Conservation (phyloP, 345 rosid species). For the Sisymbrium altissimum region DNA sequence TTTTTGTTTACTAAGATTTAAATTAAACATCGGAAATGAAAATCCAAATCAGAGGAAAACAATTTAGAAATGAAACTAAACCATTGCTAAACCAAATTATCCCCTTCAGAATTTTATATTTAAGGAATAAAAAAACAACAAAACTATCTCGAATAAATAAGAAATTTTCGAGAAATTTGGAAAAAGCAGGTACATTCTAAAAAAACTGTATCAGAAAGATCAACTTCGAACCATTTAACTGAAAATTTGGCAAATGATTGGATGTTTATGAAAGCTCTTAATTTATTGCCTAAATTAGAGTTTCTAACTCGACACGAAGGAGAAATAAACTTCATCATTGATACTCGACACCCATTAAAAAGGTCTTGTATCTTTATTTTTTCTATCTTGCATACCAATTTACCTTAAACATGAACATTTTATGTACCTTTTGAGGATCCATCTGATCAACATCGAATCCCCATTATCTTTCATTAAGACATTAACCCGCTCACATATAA, state of each 20-base stretch:
- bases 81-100: neutral
- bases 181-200: neutral
- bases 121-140: neutral
- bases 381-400: no score
- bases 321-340: neutral
- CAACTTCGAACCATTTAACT: no score
- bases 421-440: no score
- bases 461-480: no score
- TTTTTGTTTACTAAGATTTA: neutral
- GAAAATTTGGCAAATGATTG: no score
- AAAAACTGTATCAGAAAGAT: no score
- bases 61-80: neutral
- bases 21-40: no score
- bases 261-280: no score
- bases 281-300: neutral
- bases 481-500: no score
- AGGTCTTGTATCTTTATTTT: no score
- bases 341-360: neutral
- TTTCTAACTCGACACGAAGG: neutral
- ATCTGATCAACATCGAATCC: no score
- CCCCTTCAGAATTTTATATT: neutral
- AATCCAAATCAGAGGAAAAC: neutral
- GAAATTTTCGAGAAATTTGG: neutral
- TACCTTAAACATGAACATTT: no score
- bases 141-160: neutral